phyloP scores from a whole-genome alignment of 495 filamentous ascomycete genomes.

The Xylaria acuta region DNA sequence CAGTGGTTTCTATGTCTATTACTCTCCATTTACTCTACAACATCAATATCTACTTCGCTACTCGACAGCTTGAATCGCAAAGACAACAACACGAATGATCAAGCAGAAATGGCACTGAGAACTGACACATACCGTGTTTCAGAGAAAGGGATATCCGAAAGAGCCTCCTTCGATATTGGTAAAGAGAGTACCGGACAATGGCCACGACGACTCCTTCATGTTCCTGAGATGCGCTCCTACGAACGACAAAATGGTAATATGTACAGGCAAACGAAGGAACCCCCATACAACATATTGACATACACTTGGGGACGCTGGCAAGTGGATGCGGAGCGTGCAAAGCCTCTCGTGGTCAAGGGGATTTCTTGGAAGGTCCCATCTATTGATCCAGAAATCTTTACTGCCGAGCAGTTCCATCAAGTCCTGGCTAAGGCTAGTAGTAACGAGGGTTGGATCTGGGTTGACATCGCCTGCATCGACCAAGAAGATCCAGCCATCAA shows the following conservation, averaged over 20 bases:
- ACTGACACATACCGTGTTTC: background rate
- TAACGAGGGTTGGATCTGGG: background rate
- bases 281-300: background rate
- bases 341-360: background rate
- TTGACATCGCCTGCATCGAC: slow-evolving; percentile 1
- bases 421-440: background rate
- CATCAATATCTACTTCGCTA: background rate
- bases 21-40: no score
- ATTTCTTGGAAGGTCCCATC: background rate
- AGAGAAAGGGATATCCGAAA: background rate
- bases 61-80: background rate
- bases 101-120: background rate
- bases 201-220: background rate
- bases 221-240: background rate
- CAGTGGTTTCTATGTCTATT: background rate
- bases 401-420: background rate
- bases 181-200: background rate
- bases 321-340: background rate
- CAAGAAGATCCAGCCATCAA: background rate
- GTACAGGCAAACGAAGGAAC: background rate
- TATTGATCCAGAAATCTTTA: background rate
- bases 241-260: background rate
- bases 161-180: background rate
- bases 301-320: slow-evolving; percentile 1
- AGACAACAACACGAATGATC: background rate